Percentiles rank a stretch among this genome's conserved stretches.
Evolutionary conservation across 2,329 filamentous ascomycete species (phyloP).

Genomic region (Botrytis porri): DNA sequence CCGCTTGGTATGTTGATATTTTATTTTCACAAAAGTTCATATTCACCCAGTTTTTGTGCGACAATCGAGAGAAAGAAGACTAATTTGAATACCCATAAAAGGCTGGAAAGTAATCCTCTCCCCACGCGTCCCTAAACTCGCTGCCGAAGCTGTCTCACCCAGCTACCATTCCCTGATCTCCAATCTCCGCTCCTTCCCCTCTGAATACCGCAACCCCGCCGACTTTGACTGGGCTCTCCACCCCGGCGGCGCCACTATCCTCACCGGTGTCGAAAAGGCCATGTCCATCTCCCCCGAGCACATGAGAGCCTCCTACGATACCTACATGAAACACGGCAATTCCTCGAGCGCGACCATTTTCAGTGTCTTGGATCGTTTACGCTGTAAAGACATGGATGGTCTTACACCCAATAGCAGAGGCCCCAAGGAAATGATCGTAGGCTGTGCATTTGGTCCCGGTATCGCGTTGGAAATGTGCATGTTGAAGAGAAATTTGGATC

Average conservation of each 20-base stretch:
- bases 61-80: background rate
- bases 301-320: constrained; percentile 66
- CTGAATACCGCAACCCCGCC: constrained; percentile 44
- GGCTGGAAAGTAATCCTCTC: constrained; percentile 67
- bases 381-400: constrained; percentile 58
- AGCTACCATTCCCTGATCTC: constrained; percentile 55
- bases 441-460: constrained; percentile 68
- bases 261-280: constrained; percentile 58
- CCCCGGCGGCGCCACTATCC: constrained; percentile 64
- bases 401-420: constrained; percentile 49
- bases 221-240: constrained; percentile 75
- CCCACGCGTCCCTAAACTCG: constrained; percentile 57
- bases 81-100: constrained; percentile 20
- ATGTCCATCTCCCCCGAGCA: constrained; percentile 60
- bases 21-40: background rate
- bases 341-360: constrained; percentile 68
- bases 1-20: constrained; percentile 48
- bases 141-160: constrained; percentile 49
- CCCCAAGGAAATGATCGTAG: constrained; percentile 57
- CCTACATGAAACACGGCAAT: constrained; percentile 67
- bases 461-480: constrained; percentile 67
- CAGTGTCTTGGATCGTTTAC: constrained; percentile 61
- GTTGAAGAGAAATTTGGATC: constrained; percentile 46
- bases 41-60: background rate
- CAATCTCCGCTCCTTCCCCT: constrained; percentile 46